phyloP scores from a whole-genome alignment of 2,329 filamentous ascomycete genomes.

The Myriosclerotinia curreyana region DNA sequence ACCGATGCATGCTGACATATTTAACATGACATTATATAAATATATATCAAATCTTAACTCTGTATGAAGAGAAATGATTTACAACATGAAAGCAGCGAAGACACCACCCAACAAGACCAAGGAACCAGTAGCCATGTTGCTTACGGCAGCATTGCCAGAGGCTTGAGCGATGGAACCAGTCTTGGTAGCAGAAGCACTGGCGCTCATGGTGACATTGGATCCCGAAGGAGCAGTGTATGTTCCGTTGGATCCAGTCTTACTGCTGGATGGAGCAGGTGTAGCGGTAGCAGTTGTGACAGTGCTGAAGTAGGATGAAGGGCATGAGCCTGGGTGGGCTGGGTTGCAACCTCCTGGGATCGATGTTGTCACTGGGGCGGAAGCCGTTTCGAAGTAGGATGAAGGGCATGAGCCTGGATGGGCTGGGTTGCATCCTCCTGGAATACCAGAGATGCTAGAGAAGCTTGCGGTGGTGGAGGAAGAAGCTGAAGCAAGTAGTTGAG shows the following conservation, averaged over 20 bases:
- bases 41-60: slow-evolving; percentile 4
- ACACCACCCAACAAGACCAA: slow-evolving; percentile 7
- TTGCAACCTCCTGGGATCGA: slow-evolving; percentile 15
- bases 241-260: slow-evolving; percentile 4
- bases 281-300: not conserved
- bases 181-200: not conserved
- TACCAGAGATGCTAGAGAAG: slow-evolving; percentile 14
- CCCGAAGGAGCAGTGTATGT: slow-evolving; percentile 4
- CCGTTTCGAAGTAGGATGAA: too few species aligned
- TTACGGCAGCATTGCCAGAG: slow-evolving; percentile 1
- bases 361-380: too few species aligned
- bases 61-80: slow-evolving; percentile 6
- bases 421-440: slow-evolving; percentile 16
- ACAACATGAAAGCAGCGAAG: slow-evolving; percentile 11
- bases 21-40: not conserved
- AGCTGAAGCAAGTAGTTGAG: not conserved
- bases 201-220: not conserved
- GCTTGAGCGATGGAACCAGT: not conserved
- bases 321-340: not conserved
- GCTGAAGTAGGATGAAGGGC: slow-evolving; percentile 16
- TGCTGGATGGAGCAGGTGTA: not conserved
- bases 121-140: slow-evolving; percentile 7
- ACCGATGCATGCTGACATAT: slow-evolving; percentile 1
- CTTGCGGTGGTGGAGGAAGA: not conserved
- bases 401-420: not conserved